These are phyloP conservation scores for Microcera coccophila DNA, from an alignment of 2,329 filamentous ascomycete species.

Conservation along the genomic window DNA sequence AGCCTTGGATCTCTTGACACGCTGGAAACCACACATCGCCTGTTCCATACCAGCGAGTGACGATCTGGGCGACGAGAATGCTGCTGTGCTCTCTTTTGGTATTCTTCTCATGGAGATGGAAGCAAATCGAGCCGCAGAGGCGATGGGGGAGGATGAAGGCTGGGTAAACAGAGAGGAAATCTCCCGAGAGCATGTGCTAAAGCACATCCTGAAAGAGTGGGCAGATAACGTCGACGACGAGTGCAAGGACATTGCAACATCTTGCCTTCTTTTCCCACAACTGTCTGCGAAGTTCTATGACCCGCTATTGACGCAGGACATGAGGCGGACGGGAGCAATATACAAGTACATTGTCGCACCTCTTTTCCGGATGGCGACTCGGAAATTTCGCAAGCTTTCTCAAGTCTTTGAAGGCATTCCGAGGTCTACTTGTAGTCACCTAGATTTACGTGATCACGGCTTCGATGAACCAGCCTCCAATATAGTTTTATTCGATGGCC, in stretches of 20 bases:
- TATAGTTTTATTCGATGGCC: too few relatives aligned
- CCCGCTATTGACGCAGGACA: neutral
- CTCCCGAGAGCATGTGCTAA: neutral
- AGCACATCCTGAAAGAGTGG: neutral
- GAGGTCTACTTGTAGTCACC: too few relatives aligned
- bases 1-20: too few relatives aligned
- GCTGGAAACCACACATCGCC: too few relatives aligned
- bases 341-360: conserved; percentile 3
- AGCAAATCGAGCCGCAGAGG: neutral
- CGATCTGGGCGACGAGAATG: too few relatives aligned
- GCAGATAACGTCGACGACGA: neutral
- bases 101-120: conserved; percentile 2
- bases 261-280: neutral
- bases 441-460: too few relatives aligned
- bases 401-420: too few relatives aligned
- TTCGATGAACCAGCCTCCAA: too few relatives aligned
- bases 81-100: conserved; percentile 1
- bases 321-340: conserved; percentile 1
- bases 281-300: neutral
- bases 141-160: conserved; percentile 1
- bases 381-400: neutral
- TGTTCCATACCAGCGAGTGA: too few relatives aligned
- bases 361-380: neutral
- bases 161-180: too few relatives aligned
- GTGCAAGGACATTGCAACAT: neutral